Evolutionary conservation across 2,329 filamentous ascomycete genomes (phyloP).

Genomic region (Aspergillus carbonarius): DNA sequence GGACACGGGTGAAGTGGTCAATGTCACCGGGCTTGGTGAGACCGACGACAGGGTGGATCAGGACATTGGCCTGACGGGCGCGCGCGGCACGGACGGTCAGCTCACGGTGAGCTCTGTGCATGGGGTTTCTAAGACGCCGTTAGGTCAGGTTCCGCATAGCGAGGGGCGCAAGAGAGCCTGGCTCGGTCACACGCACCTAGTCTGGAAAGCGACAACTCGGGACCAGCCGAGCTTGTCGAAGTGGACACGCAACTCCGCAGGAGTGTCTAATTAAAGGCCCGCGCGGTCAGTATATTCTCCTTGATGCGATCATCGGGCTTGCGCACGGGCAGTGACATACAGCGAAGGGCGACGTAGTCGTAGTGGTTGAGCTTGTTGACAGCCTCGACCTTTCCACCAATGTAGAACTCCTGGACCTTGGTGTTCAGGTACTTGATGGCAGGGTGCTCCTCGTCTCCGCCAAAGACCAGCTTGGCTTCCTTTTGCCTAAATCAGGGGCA

Average conservation of each 20-base stretch:
- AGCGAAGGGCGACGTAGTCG: slow-evolving; percentile 95
- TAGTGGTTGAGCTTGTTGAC: slow-evolving; percentile 96
- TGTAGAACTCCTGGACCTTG: slow-evolving; percentile 80
- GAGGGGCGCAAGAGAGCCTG: neutral
- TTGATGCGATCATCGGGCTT: neutral
- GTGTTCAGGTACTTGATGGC: slow-evolving; percentile 87
- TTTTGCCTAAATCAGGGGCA: slow-evolving; percentile 58
- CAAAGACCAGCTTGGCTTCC: slow-evolving; percentile 93
- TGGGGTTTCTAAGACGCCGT: slow-evolving; percentile 70
- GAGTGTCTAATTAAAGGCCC: slow-evolving; percentile 64
- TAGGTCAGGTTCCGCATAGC: neutral
- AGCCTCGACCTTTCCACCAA: slow-evolving; percentile 94
- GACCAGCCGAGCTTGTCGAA: slow-evolving; percentile 99
- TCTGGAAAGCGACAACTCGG: slow-evolving; percentile 98
- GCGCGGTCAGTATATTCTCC: slow-evolving; percentile 9
- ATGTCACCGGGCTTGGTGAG: slow-evolving; percentile 99
- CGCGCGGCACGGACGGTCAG: slow-evolving; percentile 95
- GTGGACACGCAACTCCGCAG: slow-evolving; percentile 89
- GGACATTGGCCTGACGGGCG: slow-evolving; percentile 93
- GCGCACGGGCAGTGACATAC: slow-evolving; percentile 51
- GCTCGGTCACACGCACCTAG: slow-evolving; percentile 45
- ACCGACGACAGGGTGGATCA: slow-evolving; percentile 98
- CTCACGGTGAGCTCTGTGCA: slow-evolving; percentile 98
- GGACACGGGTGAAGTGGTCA: slow-evolving; percentile 98
- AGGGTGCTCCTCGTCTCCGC: slow-evolving; percentile 85